Conservation (phyloP, 177 flowering plant genomes). For the Tripterygium wilfordii region DNA sequence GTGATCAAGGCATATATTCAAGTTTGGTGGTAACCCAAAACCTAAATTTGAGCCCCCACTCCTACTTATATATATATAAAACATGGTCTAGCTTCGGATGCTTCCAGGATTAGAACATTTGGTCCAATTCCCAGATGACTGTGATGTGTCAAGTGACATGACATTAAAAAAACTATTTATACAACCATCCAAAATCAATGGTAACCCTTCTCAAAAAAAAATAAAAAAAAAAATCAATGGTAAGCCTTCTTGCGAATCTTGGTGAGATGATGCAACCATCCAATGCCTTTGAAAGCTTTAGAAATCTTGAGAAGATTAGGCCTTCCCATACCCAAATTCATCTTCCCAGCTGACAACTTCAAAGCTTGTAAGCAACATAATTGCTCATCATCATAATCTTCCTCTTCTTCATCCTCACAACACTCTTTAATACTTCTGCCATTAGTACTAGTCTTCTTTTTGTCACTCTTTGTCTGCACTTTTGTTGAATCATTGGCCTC, state of each 20-base stretch:
- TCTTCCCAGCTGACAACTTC: slow-evolving; percentile 74
- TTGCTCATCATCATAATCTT: slow-evolving; percentile 22
- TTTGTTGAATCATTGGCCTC: slow-evolving; percentile 43
- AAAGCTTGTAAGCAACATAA: slow-evolving; percentile 79
- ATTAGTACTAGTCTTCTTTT: slow-evolving; percentile 20
- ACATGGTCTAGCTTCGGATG: too few species aligned
- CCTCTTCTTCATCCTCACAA: slow-evolving; percentile 25
- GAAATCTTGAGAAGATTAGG: slow-evolving; percentile 58
- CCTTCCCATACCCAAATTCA: slow-evolving; percentile 72
- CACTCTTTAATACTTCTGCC: neutral
- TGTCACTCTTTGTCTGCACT: slow-evolving; percentile 22
- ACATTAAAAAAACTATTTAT: too few species aligned
- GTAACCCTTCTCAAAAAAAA: too few species aligned
- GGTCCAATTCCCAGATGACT: too few species aligned
- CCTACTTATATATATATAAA: too few species aligned
- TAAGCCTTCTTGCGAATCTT: slow-evolving; percentile 37
- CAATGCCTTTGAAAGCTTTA: slow-evolving; percentile 66
- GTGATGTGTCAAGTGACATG: too few species aligned
- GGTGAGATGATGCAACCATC: slow-evolving; percentile 55
- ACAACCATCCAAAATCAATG: too few species aligned
- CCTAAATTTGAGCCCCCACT: too few species aligned
- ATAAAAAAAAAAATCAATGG: too few species aligned
- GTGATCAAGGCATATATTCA: too few species aligned
- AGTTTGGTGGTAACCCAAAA: too few species aligned
- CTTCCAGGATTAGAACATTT: too few species aligned